These are phyloP conservation scores for Candida pini DNA, from an alignment of 805 yeast species.

Conservation along the genomic window DNA sequence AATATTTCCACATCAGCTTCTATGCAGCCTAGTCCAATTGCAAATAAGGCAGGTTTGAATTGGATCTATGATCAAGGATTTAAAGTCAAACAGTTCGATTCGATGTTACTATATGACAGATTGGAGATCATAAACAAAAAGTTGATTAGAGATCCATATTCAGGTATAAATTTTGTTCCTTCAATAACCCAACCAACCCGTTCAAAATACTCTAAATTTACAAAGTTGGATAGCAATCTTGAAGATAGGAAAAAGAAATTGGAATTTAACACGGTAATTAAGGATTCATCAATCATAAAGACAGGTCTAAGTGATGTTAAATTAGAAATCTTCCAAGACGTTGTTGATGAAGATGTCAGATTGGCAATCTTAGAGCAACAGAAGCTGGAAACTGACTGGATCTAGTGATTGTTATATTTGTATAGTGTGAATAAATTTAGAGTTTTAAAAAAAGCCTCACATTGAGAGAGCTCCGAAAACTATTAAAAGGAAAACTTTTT, in stretches of 20 bases:
- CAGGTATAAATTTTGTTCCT: constrained; percentile 78
- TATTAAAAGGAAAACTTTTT: too few species aligned
- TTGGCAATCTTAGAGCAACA: constrained; percentile 62
- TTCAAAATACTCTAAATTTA: constrained; percentile 27
- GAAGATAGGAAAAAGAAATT: constrained; percentile 29
- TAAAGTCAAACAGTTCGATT: constrained; percentile 71
- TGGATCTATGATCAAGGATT: constrained; percentile 84
- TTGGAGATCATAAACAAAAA: constrained; percentile 41
- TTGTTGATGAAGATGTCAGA: constrained; percentile 51
- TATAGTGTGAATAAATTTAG: neutral
- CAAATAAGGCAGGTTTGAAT: too few species aligned
- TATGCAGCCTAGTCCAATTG: constrained; percentile 34
- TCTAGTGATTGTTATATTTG: neutral
- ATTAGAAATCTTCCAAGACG: constrained; percentile 48
- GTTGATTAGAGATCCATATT: constrained; percentile 74
- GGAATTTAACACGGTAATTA: constrained; percentile 41
- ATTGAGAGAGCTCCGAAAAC: too few species aligned
- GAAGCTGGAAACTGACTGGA: constrained; percentile 34
- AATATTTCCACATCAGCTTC: constrained; percentile 3
- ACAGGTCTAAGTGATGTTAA: constrained; percentile 67
- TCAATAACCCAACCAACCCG: constrained; percentile 64
- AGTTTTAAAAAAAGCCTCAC: neutral
- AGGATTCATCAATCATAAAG: constrained; percentile 33
- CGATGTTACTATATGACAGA: constrained; percentile 53
- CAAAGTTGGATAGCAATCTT: too few species aligned